These are phyloP conservation scores for Rhodotorula sp. DNA, from an alignment of 1,284 basidiomycete genomes.

Conservation along the genomic window DNA sequence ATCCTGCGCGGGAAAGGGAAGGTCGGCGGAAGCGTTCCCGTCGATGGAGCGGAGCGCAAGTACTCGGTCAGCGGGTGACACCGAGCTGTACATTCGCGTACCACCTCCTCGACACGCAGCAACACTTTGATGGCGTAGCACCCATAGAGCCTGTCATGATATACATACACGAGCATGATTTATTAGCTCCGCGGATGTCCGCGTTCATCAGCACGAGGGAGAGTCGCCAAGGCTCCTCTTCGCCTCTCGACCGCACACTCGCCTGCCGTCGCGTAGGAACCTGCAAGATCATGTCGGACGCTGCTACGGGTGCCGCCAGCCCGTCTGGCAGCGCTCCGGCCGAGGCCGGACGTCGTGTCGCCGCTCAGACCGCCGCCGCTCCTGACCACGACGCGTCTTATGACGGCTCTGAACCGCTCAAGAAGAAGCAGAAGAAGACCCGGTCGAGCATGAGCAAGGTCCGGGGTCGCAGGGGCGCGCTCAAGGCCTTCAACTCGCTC, in stretches of 20 bases:
- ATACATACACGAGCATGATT: no score
- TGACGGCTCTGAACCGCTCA: not conserved
- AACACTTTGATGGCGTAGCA: no score
- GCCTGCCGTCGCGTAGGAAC: not conserved
- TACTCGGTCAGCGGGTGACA: not conserved
- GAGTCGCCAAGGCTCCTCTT: not conserved
- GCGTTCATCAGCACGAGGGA: no score
- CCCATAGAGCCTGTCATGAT: no score
- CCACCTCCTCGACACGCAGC: no score
- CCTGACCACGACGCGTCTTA: no score
- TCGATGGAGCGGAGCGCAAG: not conserved
- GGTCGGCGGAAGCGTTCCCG: not conserved
- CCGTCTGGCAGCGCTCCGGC: not conserved
- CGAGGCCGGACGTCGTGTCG: not conserved
- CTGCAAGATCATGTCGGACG: not conserved
- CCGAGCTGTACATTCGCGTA: no score
- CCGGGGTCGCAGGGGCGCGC: constrained; percentile 6
- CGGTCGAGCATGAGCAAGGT: not conserved
- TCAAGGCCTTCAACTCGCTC: constrained; percentile 5
- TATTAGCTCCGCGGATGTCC: no score
- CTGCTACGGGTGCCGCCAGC: not conserved
- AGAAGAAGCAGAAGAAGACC: not conserved
- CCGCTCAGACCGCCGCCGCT: not conserved
- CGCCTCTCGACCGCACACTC: not conserved
- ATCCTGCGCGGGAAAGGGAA: not conserved